Evolutionary conservation across 768 basidiomycete genomes (phyloP).

Genomic region (Lyophyllum shimeji): DNA sequence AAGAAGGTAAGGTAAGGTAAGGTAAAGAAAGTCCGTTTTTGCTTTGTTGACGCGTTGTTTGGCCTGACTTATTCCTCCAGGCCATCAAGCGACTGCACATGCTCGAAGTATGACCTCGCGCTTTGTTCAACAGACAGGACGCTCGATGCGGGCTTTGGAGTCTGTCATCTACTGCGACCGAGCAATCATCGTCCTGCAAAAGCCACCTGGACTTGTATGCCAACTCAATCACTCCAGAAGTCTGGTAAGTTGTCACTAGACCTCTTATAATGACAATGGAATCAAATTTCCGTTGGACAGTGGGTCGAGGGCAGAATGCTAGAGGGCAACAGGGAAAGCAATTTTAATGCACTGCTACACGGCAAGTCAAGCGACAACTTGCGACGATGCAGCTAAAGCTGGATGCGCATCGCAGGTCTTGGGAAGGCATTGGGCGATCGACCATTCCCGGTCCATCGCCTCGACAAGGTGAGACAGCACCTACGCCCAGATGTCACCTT

Average conservation of each 20-base stretch:
- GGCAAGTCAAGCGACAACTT: constrained; percentile 24
- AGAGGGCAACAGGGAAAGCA: neutral
- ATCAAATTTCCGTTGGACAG: neutral
- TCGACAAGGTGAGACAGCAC: constrained; percentile 55
- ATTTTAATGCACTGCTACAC: constrained; percentile 34
- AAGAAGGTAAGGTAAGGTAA: too few relatives aligned
- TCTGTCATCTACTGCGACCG: constrained; percentile 51
- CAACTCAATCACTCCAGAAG: constrained; percentile 34
- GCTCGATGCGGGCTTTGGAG: neutral
- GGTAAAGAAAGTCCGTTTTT: neutral
- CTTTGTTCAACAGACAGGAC: neutral
- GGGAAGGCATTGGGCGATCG: constrained; percentile 22
- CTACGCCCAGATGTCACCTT: neutral
- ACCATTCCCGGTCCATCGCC: constrained; percentile 60
- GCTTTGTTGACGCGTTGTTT: neutral
- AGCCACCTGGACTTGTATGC: constrained; percentile 57
- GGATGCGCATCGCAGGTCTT: constrained; percentile 8
- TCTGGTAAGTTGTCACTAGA: neutral
- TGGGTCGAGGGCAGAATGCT: neutral
- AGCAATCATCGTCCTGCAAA: constrained; percentile 55
- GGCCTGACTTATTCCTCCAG: too few relatives aligned
- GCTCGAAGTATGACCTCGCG: constrained; percentile 3
- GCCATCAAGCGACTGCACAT: too few relatives aligned
- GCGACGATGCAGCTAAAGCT: neutral
- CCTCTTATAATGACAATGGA: constrained; percentile 9